phyloP scores from a whole-genome alignment of 345 rosid genomes.

The Eucalyptus pauciflora region DNA sequence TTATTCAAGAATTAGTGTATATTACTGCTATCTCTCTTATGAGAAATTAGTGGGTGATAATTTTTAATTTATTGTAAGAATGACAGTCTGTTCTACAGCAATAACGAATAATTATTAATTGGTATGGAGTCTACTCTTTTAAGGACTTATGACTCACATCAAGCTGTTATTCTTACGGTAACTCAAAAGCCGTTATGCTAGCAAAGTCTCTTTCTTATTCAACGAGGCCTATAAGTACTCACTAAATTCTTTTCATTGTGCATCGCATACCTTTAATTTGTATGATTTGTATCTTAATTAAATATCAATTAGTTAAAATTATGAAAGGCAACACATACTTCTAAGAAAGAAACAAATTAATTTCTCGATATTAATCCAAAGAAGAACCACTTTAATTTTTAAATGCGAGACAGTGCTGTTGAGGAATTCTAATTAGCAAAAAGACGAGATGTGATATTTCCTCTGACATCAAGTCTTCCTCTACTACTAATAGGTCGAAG shows the following conservation, averaged over 20 bases:
- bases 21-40: neutral
- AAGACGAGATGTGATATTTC: neutral
- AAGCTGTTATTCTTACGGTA: no score
- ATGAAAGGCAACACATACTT: neutral
- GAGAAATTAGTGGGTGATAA: no score
- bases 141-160: no score
- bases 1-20: no score
- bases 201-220: neutral
- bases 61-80: no score
- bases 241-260: neutral
- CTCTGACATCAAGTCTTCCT: neutral
- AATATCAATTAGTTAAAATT: neutral
- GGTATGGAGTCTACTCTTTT: no score
- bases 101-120: no score
- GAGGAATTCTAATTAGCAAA: neutral
- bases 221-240: neutral
- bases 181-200: no score
- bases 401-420: neutral
- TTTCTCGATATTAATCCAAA: neutral
- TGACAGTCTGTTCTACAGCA: no score
- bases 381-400: neutral
- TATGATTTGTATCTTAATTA: neutral
- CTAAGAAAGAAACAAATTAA: neutral
- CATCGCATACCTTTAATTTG: neutral
- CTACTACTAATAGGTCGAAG: neutral